Evolutionary conservation across 495 filamentous ascomycete species (phyloP), one percentile per base, ranked within the genome.

Genomic region (Neohortaea acidophila): DNA sequence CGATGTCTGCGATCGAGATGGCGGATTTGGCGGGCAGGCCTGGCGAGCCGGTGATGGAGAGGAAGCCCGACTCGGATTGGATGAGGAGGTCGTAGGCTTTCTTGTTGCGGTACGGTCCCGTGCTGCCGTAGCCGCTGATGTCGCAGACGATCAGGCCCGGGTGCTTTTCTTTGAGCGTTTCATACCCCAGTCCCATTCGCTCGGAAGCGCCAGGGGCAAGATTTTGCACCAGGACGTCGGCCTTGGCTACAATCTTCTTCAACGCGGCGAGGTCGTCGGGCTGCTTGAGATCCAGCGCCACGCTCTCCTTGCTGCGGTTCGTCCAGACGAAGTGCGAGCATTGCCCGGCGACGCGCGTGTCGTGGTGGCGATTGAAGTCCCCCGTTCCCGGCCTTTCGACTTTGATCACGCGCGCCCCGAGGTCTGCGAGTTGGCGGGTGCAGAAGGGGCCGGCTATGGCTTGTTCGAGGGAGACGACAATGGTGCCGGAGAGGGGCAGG

Each of bases 21-120:
- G 64, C 66, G 1, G 66, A 64, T 40, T 70, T 70, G 4, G 55
- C 66, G 0, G 60, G 65, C 44, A 67, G 58, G 11, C 53, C 56
- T 2, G 56, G 56, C 1, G 58, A 65, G 0, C 67, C 67, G 0
- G 67, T 67, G 2, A 68, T 56, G 4, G 64, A 66, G 5, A 70
- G 57, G 56, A 70, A 59, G 1, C 66, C 67, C 0, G 66, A 60
- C 35, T 72, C 67, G 31, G 67, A 61, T 42, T 72, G 68, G 12
- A 70, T 68, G 9, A 72, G 58, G 26, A 69, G 59, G 36, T 69
- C 67, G 43, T 72, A 72, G 6, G 68, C 68, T 43, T 72, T 72
- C 55, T 72, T 70, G 32, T 66, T 54, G 0, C 58, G 54, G 44
- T 70, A 69, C 0, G 65, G 67, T 0, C 66, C 67, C 27, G 63